Evolutionary conservation across 768 basidiomycete species (phyloP).

Genomic region (Fomitopsis serialis): DNA sequence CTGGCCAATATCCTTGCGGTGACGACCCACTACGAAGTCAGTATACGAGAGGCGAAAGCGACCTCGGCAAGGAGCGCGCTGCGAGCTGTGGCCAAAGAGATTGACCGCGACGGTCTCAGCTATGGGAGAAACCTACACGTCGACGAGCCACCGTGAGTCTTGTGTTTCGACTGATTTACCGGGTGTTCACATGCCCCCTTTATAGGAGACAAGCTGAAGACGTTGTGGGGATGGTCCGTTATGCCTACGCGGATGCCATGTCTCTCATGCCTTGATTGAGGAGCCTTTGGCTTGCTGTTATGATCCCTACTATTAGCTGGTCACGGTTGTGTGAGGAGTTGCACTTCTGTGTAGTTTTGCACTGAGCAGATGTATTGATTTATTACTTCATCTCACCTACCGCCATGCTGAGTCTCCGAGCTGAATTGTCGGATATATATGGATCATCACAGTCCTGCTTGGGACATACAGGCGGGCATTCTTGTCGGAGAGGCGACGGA

Average conservation of each 20-base stretch:
- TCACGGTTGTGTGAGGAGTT: too few species aligned
- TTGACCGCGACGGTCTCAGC: slow-evolving; percentile 58
- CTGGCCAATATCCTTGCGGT: slow-evolving; percentile 38
- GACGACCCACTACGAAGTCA: slow-evolving; percentile 49
- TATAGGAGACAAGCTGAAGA: slow-evolving; percentile 16
- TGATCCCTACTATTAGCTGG: too few species aligned
- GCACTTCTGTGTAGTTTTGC: too few species aligned
- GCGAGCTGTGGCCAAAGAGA: slow-evolving; percentile 50
- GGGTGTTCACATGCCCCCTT: background rate
- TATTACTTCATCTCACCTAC: too few species aligned
- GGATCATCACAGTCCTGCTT: background rate
- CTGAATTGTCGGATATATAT: background rate
- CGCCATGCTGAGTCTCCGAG: background rate
- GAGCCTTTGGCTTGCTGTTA: too few species aligned
- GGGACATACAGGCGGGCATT: background rate
- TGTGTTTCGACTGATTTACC: background rate
- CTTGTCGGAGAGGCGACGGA: slow-evolving; percentile 11
- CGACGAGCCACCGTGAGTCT: slow-evolving; percentile 45
- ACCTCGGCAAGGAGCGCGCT: slow-evolving; percentile 52
- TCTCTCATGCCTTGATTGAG: slow-evolving; percentile 39
- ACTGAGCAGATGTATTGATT: too few species aligned
- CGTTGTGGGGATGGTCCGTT: slow-evolving; percentile 41
- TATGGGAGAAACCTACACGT: slow-evolving; percentile 26
- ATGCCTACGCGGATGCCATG: slow-evolving; percentile 50
- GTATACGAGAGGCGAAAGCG: slow-evolving; percentile 38